Conservation (phyloP, 2,329 filamentous ascomycete species). For the Colletotrichum sp. region DNA sequence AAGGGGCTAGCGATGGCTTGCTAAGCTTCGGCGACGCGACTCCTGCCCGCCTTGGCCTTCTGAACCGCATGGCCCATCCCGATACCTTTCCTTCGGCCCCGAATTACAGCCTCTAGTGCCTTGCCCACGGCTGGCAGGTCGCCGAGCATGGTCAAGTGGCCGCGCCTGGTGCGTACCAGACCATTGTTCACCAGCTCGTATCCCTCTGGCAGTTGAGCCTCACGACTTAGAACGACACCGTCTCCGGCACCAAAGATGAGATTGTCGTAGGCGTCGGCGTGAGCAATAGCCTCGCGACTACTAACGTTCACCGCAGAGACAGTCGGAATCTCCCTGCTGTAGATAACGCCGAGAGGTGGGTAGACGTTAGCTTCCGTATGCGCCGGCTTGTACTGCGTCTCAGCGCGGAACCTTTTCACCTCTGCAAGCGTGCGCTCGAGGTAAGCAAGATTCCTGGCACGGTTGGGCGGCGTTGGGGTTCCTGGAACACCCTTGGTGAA, state of each 20-base stretch:
- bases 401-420: slow-evolving; percentile 76
- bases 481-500: slow-evolving; percentile 27
- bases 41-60: neutral
- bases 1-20: neutral
- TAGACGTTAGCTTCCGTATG: slow-evolving; percentile 74
- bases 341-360: slow-evolving; percentile 82
- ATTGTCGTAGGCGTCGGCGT: slow-evolving; percentile 82
- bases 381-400: slow-evolving; percentile 66
- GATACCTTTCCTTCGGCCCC: slow-evolving; percentile 74
- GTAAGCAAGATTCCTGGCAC: slow-evolving; percentile 62
- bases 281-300: slow-evolving; percentile 74
- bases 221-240: slow-evolving; percentile 84
- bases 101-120: slow-evolving; percentile 71
- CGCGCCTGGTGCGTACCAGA: slow-evolving; percentile 78
- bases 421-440: slow-evolving; percentile 76
- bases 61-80: slow-evolving; percentile 55
- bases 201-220: slow-evolving; percentile 83
- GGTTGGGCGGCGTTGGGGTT: slow-evolving; percentile 50
- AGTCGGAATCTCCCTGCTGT: slow-evolving; percentile 85
- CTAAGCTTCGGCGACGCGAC: neutral
- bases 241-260: slow-evolving; percentile 87
- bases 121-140: slow-evolving; percentile 82
- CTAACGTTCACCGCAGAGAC: slow-evolving; percentile 81
- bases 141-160: slow-evolving; percentile 86
- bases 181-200: slow-evolving; percentile 78